Evolutionary conservation across 345 rosid genomes (phyloP).

Genomic region (Euclidium syriacum): DNA sequence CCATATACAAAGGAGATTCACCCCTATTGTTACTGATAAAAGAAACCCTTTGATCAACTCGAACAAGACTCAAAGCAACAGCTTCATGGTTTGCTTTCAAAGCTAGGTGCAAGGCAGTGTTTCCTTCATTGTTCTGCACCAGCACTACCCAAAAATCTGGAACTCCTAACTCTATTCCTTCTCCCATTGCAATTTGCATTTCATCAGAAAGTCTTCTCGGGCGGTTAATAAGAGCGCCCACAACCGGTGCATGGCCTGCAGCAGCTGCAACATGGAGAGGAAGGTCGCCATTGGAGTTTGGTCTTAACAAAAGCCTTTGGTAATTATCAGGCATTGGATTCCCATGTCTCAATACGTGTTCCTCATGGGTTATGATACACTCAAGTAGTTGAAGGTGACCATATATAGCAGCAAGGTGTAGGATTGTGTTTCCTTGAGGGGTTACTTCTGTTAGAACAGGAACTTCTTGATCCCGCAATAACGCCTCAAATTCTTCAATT

Average conservation of each 20-base stretch:
- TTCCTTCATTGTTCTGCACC: slow-evolving; percentile 20
- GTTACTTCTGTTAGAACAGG: background rate
- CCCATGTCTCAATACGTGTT: background rate
- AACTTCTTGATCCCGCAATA: background rate
- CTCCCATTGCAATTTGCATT: background rate
- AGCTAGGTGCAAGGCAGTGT: slow-evolving; percentile 28
- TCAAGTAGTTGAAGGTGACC: background rate
- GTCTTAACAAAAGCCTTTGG: background rate
- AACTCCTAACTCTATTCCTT: background rate
- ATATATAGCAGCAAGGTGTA: slow-evolving; percentile 3
- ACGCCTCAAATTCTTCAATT: background rate
- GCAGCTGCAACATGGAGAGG: slow-evolving; percentile 26
- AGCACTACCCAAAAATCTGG: background rate
- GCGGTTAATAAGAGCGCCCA: background rate
- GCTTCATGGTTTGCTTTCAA: background rate
- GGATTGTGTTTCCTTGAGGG: slow-evolving; percentile 4
- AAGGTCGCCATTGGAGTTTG: slow-evolving; percentile 10
- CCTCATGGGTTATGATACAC: background rate
- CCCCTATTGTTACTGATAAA: background rate
- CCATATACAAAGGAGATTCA: slow-evolving; percentile 17
- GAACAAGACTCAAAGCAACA: background rate
- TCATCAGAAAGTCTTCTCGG: background rate
- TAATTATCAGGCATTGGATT: background rate
- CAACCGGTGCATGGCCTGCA: background rate
- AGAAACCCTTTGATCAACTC: background rate